phyloP scores from a whole-genome alignment of 2,329 filamentous ascomycete genomes.

The Colletotrichum gloeosporioides region DNA sequence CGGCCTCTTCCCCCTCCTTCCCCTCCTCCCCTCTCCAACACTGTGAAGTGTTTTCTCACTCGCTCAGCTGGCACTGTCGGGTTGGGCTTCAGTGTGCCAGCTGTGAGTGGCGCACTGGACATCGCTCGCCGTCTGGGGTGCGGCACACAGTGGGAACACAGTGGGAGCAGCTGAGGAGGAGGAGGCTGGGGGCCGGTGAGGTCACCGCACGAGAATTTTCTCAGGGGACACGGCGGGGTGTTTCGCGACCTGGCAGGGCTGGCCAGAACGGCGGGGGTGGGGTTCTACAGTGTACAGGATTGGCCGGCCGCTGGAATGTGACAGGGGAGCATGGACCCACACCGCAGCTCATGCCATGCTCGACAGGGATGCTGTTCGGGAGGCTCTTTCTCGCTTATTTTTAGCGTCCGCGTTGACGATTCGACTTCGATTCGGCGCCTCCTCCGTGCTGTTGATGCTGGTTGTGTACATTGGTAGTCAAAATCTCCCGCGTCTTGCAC shows the following conservation, averaged over 20 bases:
- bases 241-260: slow-evolving; percentile 19
- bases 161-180: neutral
- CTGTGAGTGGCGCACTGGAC: neutral
- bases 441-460: slow-evolving; percentile 29
- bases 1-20: slow-evolving; percentile 4
- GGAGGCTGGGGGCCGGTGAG: slow-evolving; percentile 4
- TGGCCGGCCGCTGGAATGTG: neutral
- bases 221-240: slow-evolving; percentile 17
- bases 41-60: neutral
- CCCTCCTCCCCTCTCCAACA: neutral
- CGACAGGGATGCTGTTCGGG: slow-evolving; percentile 23
- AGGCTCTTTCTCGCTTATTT: slow-evolving; percentile 27
- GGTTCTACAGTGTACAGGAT: neutral
- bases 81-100: neutral
- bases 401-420: slow-evolving; percentile 23
- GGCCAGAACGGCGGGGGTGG: slow-evolving; percentile 21
- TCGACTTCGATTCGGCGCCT: slow-evolving; percentile 10
- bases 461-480: neutral
- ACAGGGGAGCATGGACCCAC: slow-evolving; percentile 13
- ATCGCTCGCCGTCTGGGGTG: neutral
- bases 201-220: slow-evolving; percentile 8
- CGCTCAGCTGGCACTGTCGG: neutral
- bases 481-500: neutral
- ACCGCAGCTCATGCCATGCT: slow-evolving; percentile 21
- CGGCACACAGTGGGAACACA: neutral